These are phyloP conservation scores for Karstenula rhodostoma DNA, from an alignment of 2,329 filamentous ascomycete species.

Conservation along the genomic window DNA sequence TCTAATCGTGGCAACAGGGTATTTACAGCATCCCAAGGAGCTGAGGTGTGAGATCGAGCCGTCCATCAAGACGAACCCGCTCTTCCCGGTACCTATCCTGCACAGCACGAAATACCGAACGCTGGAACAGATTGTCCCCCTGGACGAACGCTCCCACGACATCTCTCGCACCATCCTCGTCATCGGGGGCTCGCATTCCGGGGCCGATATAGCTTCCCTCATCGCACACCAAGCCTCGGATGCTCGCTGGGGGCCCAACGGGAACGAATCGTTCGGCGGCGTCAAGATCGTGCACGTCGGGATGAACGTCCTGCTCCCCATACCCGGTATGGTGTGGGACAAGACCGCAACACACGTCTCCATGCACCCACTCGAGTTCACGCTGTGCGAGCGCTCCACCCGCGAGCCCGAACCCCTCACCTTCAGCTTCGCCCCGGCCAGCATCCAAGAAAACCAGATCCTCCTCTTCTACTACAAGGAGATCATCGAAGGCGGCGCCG, in stretches of 20 bases:
- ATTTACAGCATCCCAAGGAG: slow-evolving; percentile 71
- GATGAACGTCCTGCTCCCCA: slow-evolving; percentile 72
- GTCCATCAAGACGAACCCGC: neutral
- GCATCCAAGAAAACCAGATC: neutral
- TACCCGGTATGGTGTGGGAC: slow-evolving; percentile 59
- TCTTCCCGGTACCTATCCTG: slow-evolving; percentile 50
- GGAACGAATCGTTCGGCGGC: neutral
- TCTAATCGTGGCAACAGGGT: slow-evolving; percentile 74
- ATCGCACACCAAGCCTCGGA: slow-evolving; percentile 74
- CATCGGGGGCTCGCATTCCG: slow-evolving; percentile 80
- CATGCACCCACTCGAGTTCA: slow-evolving; percentile 17
- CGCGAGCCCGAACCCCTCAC: slow-evolving; percentile 13
- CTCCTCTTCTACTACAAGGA: slow-evolving; percentile 9
- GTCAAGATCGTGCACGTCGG: slow-evolving; percentile 69
- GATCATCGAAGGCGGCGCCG: slow-evolving; percentile 12
- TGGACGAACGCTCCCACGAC: neutral
- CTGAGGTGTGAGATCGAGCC: slow-evolving; percentile 13
- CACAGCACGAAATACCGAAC: slow-evolving; percentile 75
- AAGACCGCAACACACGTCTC: neutral
- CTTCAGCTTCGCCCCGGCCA: slow-evolving; percentile 12
- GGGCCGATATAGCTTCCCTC: slow-evolving; percentile 74
- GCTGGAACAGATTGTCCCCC: slow-evolving; percentile 50
- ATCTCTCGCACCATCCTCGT: slow-evolving; percentile 60
- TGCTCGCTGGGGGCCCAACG: slow-evolving; percentile 59
- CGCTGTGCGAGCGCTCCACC: slow-evolving; percentile 48